Percentiles rank a stretch among this genome's conserved stretches.
Conservation (phyloP, 306 rosid genomes). For the Vicia sativa region DNA sequence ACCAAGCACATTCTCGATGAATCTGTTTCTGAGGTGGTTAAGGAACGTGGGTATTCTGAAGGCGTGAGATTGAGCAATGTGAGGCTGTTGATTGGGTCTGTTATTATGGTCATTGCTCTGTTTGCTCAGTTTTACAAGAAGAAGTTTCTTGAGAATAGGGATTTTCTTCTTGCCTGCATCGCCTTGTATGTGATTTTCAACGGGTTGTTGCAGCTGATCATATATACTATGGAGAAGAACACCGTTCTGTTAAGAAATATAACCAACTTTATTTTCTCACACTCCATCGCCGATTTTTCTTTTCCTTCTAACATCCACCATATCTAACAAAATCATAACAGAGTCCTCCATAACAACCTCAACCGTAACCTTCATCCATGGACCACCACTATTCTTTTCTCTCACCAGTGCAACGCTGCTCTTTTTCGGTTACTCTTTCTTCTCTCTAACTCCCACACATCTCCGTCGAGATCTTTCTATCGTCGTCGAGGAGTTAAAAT, state of each 20-base stretch:
- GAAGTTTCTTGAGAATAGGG: conserved; percentile 86
- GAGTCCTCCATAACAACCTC: no score
- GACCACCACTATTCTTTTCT: no score
- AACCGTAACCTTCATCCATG: no score
- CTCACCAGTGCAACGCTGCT: no score
- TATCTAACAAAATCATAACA: no score
- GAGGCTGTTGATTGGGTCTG: conserved; percentile 63
- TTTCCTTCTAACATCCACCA: no score
- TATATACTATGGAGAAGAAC: conserved; percentile 85
- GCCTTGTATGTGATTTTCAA: conserved; percentile 80
- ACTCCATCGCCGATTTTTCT: no score
- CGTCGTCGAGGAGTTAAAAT: no score
- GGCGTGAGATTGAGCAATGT: conserved; percentile 88
- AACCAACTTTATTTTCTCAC: no score
- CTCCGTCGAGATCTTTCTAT: no score
- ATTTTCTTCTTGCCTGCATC: conserved; percentile 82
- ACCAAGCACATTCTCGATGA: conserved; percentile 89
- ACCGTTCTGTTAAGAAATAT: conserved; percentile 88
- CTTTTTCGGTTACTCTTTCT: no score
- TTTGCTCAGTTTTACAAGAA: conserved; percentile 94
- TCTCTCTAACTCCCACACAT: no score
- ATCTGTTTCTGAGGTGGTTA: conserved; percentile 79
- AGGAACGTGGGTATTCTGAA: conserved; percentile 74
- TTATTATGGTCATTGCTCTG: conserved; percentile 77
- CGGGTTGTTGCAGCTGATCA: conserved; percentile 79